Conservation (phyloP, 2,329 filamentous ascomycete genomes). For the Paraconiothyrium brasiliense region DNA sequence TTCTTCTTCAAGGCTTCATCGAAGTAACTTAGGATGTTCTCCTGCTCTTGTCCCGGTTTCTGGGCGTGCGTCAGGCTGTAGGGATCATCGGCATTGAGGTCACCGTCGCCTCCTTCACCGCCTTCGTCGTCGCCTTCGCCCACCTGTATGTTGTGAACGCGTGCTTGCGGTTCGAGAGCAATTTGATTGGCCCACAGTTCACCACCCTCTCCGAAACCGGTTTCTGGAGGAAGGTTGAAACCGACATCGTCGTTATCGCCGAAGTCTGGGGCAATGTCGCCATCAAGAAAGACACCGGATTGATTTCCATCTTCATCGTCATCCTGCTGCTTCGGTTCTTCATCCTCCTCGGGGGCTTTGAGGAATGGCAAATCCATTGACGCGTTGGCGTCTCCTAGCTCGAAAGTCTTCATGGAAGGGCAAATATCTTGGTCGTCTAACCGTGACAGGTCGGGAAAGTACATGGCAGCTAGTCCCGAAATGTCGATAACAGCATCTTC, state of each 20-base stretch:
- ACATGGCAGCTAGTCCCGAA: slow-evolving; percentile 75
- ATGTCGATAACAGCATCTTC: slow-evolving; percentile 82
- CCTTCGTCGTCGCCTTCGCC: slow-evolving; percentile 65
- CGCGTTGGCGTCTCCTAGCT: slow-evolving; percentile 85
- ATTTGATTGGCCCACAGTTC: slow-evolving; percentile 95
- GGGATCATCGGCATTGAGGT: slow-evolving; percentile 67
- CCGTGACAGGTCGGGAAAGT: slow-evolving; percentile 81
- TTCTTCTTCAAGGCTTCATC: slow-evolving; percentile 97
- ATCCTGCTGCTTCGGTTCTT: slow-evolving; percentile 71
- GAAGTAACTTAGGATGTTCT: slow-evolving; percentile 98
- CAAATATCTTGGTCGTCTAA: slow-evolving; percentile 92
- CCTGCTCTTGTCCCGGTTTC: slow-evolving; percentile 75
- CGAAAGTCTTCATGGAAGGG: slow-evolving; percentile 92
- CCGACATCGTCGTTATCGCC: slow-evolving; percentile 80
- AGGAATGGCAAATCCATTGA: slow-evolving; percentile 91
- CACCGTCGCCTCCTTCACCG: slow-evolving; percentile 57
- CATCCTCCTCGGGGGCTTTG: slow-evolving; percentile 84
- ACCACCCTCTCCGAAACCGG: slow-evolving; percentile 93
- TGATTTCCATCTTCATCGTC: slow-evolving; percentile 66
- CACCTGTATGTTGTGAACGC: slow-evolving; percentile 73
- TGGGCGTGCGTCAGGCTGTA: slow-evolving; percentile 84
- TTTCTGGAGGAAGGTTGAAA: slow-evolving; percentile 68
- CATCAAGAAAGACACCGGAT: slow-evolving; percentile 85
- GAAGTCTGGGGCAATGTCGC: slow-evolving; percentile 84
- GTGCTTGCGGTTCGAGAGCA: slow-evolving; percentile 84